A percentile compares a stretch with the other conserved stretches of the same genome.
Conservation (phyloP, 345 rosid species). For the Brassica incana region DNA sequence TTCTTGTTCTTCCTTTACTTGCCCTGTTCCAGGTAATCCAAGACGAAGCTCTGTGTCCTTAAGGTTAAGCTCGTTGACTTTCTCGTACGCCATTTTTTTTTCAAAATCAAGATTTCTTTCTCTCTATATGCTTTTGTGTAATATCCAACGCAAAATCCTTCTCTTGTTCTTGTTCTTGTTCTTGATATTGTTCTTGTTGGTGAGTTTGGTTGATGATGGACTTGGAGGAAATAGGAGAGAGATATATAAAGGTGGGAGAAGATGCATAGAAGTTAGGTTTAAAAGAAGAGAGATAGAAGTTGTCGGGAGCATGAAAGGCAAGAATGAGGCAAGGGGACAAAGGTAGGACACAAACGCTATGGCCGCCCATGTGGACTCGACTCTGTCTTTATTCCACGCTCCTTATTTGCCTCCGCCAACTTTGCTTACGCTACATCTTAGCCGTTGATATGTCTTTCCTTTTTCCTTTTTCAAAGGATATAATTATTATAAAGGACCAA, state of each 20-base stretch:
- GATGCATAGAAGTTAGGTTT: constrained; percentile 28
- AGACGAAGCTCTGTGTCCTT: constrained; percentile 87
- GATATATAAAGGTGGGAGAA: constrained; percentile 21
- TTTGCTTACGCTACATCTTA: constrained; percentile 35
- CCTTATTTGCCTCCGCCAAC: constrained; percentile 38
- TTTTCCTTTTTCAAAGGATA: not conserved
- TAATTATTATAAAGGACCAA: constrained; percentile 7
- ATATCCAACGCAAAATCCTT: not conserved
- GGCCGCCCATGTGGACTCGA: constrained; percentile 45
- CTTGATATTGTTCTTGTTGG: not conserved
- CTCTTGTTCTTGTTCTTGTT: constrained; percentile 2
- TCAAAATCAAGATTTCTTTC: not conserved
- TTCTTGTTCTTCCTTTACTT: constrained; percentile 37
- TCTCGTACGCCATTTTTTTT: constrained; percentile 41
- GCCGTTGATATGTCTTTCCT: constrained; percentile 5
- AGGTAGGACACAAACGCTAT: constrained; percentile 38
- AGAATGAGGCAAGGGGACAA: constrained; percentile 42
- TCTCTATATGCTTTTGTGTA: constrained; percentile 12
- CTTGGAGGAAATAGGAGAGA: constrained; percentile 2
- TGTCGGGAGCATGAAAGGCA: constrained; percentile 41
- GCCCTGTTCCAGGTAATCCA: constrained; percentile 77
- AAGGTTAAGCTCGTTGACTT: constrained; percentile 60
- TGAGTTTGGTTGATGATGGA: constrained; percentile 28
- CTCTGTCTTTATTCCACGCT: constrained; percentile 35
- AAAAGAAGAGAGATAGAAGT: constrained; percentile 33